phyloP scores from a whole-genome alignment of 2,329 filamentous ascomycete genomes.

The Didymella exigua region DNA sequence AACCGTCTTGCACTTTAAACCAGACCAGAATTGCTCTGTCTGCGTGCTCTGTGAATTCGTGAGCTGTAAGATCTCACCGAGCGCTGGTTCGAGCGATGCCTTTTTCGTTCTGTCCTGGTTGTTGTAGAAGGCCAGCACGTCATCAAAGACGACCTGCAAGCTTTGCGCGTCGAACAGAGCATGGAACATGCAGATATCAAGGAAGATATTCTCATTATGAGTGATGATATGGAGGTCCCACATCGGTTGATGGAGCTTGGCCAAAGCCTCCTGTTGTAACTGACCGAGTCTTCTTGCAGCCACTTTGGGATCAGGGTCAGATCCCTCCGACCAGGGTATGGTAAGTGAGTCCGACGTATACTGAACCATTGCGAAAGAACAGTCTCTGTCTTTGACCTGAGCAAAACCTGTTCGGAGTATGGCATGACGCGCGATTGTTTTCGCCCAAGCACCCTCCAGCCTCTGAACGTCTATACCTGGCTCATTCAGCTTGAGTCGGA shows the following conservation, averaged over 20 bases:
- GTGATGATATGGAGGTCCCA: conserved; percentile 66
- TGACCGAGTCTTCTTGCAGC: conserved; percentile 31
- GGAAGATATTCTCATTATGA: conserved; percentile 16
- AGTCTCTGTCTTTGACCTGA: conserved; percentile 62
- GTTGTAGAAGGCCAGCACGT: conserved; percentile 57
- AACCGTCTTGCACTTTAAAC: conserved; percentile 58
- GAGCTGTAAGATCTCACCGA: conserved; percentile 53
- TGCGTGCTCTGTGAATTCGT: conserved; percentile 39
- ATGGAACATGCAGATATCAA: conserved; percentile 71
- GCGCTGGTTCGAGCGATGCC: conserved; percentile 50
- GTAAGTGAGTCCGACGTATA: conserved; percentile 49
- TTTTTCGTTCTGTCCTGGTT: conserved; percentile 28
- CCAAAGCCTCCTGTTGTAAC: conserved; percentile 43
- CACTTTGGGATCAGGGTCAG: conserved; percentile 8
- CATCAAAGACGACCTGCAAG: conserved; percentile 66
- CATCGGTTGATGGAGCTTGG: conserved; percentile 59
- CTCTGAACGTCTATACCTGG: conserved; percentile 44
- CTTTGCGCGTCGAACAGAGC: conserved; percentile 85
- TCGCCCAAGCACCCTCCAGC: conserved; percentile 65
- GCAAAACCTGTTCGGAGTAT: conserved; percentile 80
- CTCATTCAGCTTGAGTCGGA: conserved; percentile 59
- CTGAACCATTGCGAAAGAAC: conserved; percentile 77
- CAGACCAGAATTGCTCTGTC: conserved; percentile 66
- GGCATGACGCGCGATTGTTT: conserved; percentile 61
- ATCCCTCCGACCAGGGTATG: conserved; percentile 43